Base-by-base conservation (phyloP, 1,139 yeast genomes). In the Suhomyces bokatorum region DNA sequence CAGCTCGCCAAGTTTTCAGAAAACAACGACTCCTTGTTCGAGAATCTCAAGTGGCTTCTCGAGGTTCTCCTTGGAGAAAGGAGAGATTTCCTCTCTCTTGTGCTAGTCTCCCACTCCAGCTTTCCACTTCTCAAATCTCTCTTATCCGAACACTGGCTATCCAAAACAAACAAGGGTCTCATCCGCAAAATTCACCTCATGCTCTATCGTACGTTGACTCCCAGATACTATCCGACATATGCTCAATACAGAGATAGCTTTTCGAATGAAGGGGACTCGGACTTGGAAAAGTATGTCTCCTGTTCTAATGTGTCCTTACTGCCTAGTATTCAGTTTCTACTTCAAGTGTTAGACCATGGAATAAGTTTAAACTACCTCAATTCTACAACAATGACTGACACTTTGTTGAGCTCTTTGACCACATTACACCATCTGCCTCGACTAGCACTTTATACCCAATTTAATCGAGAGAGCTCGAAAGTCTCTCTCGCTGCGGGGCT, bases 321-420 rank as follows among this genome's bases (percentile, higher is more conserved):
- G 17, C 28, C 32, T 12, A 29, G 30, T 13, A 32, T 40, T 5
- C 33, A 55, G 33, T 56, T 60, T 32, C 37, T 67, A 10, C 52
- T 67, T 15, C 63, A 62, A 41, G 30, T 57, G 5, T 46, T 66
- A 35, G 72, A 70, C 43, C 70, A 67, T 20, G 63, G 63, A 2
- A 39, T 37, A 7, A 16, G 44, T 24, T 20, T 48, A 8, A 41
- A 48, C 44, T 40, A 51, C 42, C 35, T 50, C 29, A 35, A 48
- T 16, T 42, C 56, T 44, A 42, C 40, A 27, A 24, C 40, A 13
- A 32, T 55, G 42, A 48, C 43, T 45, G 34, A 49, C 29, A 30
- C 40, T 3, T 11, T 41, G 15, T 22, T 27, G 10, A 26, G 30
- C 14, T 20, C 32, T 10, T 15, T 41, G 10, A 7, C 14, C 4